phyloP scores from a whole-genome alignment of 2,329 filamentous ascomycete species.

The Ilyonectria mors-panacis region DNA sequence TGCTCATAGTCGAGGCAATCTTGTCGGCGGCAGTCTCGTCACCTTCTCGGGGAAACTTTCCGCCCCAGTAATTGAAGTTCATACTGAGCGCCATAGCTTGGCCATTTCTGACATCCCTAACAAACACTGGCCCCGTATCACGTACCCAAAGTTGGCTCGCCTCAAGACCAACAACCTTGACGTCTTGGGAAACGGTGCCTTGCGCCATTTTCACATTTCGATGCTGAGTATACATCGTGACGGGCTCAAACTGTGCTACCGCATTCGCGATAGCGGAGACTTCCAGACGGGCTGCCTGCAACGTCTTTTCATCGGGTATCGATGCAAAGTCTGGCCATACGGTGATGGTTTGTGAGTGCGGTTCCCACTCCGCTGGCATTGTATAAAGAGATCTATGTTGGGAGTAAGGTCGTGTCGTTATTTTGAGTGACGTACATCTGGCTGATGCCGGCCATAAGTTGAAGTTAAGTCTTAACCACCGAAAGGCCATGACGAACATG shows the following conservation, averaged over 20 bases:
- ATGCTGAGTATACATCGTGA: slow-evolving; percentile 39
- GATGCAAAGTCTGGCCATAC: slow-evolving; percentile 33
- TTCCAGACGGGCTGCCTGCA: slow-evolving; percentile 34
- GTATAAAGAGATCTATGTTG: neutral
- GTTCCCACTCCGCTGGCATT: slow-evolving; percentile 38
- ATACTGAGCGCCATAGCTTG: slow-evolving; percentile 39
- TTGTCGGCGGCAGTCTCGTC: slow-evolving; percentile 32
- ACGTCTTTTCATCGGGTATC: neutral
- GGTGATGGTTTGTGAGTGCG: slow-evolving; percentile 32
- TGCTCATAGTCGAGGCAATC: slow-evolving; percentile 8
- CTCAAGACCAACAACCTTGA: slow-evolving; percentile 19
- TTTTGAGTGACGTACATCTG: no score
- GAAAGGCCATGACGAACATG: no score
- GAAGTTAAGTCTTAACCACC: no score
- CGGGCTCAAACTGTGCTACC: slow-evolving; percentile 46
- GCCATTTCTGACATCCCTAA: slow-evolving; percentile 16
- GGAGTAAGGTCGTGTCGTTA: no score
- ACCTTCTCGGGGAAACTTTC: slow-evolving; percentile 31
- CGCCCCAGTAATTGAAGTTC: slow-evolving; percentile 51
- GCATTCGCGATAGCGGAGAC: slow-evolving; percentile 45
- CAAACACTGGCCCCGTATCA: slow-evolving; percentile 47
- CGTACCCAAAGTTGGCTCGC: slow-evolving; percentile 48
- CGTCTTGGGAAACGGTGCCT: slow-evolving; percentile 16
- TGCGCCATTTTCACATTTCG: slow-evolving; percentile 15
- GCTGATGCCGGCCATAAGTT: no score